Conservation (phyloP, 1,284 basidiomycete genomes). For the Pisolithus thermaeus region DNA sequence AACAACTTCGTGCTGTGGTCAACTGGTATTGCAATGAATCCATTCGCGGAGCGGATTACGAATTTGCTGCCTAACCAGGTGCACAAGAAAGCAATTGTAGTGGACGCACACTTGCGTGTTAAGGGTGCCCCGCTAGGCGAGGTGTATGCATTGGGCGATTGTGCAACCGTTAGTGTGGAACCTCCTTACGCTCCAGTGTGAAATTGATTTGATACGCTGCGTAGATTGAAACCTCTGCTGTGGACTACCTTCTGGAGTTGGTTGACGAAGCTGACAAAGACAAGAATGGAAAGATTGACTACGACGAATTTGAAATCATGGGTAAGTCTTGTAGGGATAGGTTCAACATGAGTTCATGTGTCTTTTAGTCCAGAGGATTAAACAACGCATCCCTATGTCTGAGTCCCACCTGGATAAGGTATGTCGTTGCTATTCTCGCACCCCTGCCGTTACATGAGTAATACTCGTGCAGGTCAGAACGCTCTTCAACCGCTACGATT, state of each 20-base stretch:
- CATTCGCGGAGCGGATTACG: slow-evolving; percentile 82
- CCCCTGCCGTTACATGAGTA: neutral
- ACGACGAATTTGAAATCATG: slow-evolving; percentile 79
- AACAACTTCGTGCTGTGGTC: slow-evolving; percentile 95
- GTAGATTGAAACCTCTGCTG: slow-evolving; percentile 82
- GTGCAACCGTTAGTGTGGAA: slow-evolving; percentile 69
- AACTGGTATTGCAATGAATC: slow-evolving; percentile 98
- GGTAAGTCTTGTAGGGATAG: slow-evolving; percentile 41
- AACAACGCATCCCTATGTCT: slow-evolving; percentile 81
- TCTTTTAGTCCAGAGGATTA: slow-evolving; percentile 48
- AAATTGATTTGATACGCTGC: neutral
- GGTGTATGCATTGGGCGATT: slow-evolving; percentile 95
- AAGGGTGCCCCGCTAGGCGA: slow-evolving; percentile 87
- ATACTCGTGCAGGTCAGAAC: slow-evolving; percentile 49
- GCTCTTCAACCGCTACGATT: slow-evolving; percentile 88
- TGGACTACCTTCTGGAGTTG: slow-evolving; percentile 79
- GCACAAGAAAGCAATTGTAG: slow-evolving; percentile 85
- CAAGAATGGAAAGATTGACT: slow-evolving; percentile 80
- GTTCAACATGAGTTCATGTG: neutral
- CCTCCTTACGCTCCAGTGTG: slow-evolving; percentile 1
- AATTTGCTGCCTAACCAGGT: slow-evolving; percentile 91
- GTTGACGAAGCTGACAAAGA: slow-evolving; percentile 87
- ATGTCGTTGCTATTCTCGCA: slow-evolving; percentile 11
- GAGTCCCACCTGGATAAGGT: slow-evolving; percentile 70
- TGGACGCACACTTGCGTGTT: slow-evolving; percentile 90